Percentiles rank a stretch among this genome's conserved stretches.
Conservation (phyloP, 768 basidiomycete genomes). For the Asterophora parasitica region DNA sequence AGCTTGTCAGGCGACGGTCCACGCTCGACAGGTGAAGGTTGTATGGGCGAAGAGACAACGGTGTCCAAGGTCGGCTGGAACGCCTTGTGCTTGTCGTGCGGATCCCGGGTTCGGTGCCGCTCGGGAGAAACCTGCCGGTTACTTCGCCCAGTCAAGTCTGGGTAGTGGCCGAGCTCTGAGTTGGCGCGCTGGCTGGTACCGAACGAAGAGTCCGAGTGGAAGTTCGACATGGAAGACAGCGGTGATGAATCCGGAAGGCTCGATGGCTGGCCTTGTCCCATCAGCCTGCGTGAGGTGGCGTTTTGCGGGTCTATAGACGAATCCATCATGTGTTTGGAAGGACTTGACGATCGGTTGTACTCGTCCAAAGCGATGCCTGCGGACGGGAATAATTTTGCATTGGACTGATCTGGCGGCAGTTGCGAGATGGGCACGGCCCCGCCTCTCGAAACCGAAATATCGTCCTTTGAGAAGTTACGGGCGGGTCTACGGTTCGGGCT, state of each 20-base stretch:
- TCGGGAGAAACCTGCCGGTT: conserved; percentile 51
- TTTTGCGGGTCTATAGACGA: conserved; percentile 40
- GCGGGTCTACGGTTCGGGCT: conserved; percentile 30
- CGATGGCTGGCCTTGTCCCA: conserved; percentile 46
- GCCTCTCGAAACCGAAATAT: conserved; percentile 46
- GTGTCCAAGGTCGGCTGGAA: conserved; percentile 54
- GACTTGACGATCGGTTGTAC: conserved; percentile 43
- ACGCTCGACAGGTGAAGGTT: conserved; percentile 43
- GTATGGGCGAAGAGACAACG: conserved; percentile 42
- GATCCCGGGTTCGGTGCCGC: conserved; percentile 44
- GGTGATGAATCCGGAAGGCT: conserved; percentile 53
- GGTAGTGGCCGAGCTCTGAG: conserved; percentile 80
- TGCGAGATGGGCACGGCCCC: conserved; percentile 52
- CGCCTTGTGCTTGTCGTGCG: conserved; percentile 54
- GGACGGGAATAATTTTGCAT: conserved; percentile 57
- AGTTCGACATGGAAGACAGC: conserved; percentile 55
- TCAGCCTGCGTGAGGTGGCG: conserved; percentile 31
- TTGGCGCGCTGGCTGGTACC: conserved; percentile 55
- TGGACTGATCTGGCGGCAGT: conserved; percentile 47
- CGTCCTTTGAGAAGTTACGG: conserved; percentile 53
- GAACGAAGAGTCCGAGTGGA: conserved; percentile 23
- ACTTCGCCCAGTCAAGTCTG: conserved; percentile 45
- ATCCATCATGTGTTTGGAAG: conserved; percentile 44
- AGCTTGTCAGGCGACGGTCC: conserved; percentile 47
- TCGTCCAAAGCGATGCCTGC: conserved; percentile 32